Percentiles rank a stretch among this genome's conserved stretches.
Conservation (phyloP, 495 filamentous ascomycete species). For the Aspergillus funiculosus region DNA sequence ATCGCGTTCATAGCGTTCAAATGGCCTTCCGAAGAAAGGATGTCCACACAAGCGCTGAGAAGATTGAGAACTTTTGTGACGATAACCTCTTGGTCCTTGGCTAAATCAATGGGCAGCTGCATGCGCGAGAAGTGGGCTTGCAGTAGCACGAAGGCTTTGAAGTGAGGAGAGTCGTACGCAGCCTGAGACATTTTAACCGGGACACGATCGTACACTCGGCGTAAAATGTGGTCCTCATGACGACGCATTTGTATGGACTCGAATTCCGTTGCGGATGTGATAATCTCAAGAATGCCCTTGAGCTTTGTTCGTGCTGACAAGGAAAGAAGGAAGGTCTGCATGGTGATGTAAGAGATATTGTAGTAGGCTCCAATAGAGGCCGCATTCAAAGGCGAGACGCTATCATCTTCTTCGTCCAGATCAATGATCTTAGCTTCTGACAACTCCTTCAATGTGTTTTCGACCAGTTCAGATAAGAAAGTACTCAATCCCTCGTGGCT, state of each 20-base stretch:
- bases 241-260: conserved; percentile 91
- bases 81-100: conserved; percentile 91
- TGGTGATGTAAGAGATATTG: conserved; percentile 98
- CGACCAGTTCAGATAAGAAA: conserved; percentile 92
- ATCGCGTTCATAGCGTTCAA: conserved; percentile 96
- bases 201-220: conserved; percentile 86
- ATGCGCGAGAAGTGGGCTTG: conserved; percentile 97
- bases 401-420: conserved; percentile 92
- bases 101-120: conserved; percentile 93
- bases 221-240: conserved; percentile 83
- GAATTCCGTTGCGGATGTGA: conserved; percentile 95
- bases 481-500: conserved; percentile 90
- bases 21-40: conserved; percentile 92
- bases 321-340: conserved; percentile 99
- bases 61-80: conserved; percentile 80
- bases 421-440: conserved; percentile 94
- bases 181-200: conserved; percentile 90
- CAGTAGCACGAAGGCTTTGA: conserved; percentile 93
- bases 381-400: conserved; percentile 81
- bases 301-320: conserved; percentile 82
- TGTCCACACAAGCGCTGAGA: conserved; percentile 87
- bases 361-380: conserved; percentile 99
- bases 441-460: conserved; percentile 86
- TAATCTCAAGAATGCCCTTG: conserved; percentile 93
- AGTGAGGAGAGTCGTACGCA: conserved; percentile 88